A percentile compares a stretch with the other conserved stretches of the same genome.
Evolutionary conservation across 2,329 filamentous ascomycete species (phyloP).

Genomic region (Claviceps sp.): DNA sequence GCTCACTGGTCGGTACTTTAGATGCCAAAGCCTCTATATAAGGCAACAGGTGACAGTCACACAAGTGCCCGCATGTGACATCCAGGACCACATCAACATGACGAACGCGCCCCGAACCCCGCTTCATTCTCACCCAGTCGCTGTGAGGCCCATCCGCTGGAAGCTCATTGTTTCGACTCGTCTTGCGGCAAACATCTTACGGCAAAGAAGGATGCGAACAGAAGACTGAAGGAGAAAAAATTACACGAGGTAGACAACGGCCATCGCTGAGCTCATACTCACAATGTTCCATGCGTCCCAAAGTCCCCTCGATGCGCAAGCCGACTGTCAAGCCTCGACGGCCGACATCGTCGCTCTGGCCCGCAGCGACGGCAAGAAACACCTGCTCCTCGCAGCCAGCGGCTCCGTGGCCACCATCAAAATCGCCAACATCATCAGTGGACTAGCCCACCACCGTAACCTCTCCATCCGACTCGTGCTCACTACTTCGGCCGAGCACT

Average conservation of each 20-base stretch:
- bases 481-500: conserved; percentile 58
- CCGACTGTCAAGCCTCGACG: conserved; percentile 8
- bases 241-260: not conserved
- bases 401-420: conserved; percentile 80
- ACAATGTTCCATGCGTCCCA: conserved; percentile 2
- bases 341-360: conserved; percentile 20
- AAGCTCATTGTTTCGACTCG: too few relatives aligned
- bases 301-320: not conserved
- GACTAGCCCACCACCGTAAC: conserved; percentile 36
- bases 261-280: not conserved
- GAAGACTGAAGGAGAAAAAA: not conserved
- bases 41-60: too few relatives aligned
- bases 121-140: too few relatives aligned
- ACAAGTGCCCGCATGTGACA: too few relatives aligned
- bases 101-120: too few relatives aligned
- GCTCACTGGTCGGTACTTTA: too few relatives aligned
- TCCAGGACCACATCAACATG: too few relatives aligned
- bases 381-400: conserved; percentile 28
- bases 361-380: conserved; percentile 25
- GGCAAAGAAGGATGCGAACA: not conserved
- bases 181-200: too few relatives aligned
- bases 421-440: conserved; percentile 49
- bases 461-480: conserved; percentile 79
- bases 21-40: too few relatives aligned
- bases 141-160: too few relatives aligned